Base-by-base conservation (phyloP, 352 stramenopile species). In the Phytopythium sindhum region DNA sequence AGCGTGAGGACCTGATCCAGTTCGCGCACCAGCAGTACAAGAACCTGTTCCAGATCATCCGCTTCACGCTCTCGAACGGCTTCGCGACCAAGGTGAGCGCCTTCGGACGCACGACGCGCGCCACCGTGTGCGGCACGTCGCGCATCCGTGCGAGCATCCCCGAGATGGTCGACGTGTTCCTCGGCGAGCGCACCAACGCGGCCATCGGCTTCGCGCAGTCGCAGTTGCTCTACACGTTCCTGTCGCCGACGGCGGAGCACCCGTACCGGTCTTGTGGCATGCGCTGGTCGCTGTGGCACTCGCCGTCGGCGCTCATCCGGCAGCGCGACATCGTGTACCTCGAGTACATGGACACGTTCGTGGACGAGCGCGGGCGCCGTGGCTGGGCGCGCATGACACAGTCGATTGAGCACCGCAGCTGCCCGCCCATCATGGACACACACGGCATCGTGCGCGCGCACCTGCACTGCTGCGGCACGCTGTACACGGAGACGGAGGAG, bases 261-360 rank as follows among this genome's bases (percentile, higher is more conserved):
- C 76, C 80, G 54, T 81, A 72, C 57, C 78, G 75, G n/a, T 80
- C 78, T 3, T 84, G 76, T 26, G 76, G 74, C 1, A 55, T 89
- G 67, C 78, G 77, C 37, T 89, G 78, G 80, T 88, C 80, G 61
- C 75, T 89, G 44, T 88, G 78, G 78, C 68, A 88, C 61, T 80
- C 75, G 44, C 77, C 80, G 3, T 81, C 78, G 19, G 81, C 80
- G 66, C 73, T 90, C 66, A 76, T 82, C 23, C 76, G 80, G 12
- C 75, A 83, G 60, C 73, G 78, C 26, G 80, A 90, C 44, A 76
- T 88, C 10, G 63, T 84, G 45, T 89, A 86, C 69, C 66, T 89
- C 50, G 80, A 89, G 66, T 86, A 85, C 64, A 87, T 80, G 72
- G 78, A 91, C 63, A 72, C 67, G 24, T 91, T 89, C 48, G 67